Base-by-base conservation (phyloP, 2,329 filamentous ascomycete genomes). In the Rutstroemia sydowiana region DNA sequence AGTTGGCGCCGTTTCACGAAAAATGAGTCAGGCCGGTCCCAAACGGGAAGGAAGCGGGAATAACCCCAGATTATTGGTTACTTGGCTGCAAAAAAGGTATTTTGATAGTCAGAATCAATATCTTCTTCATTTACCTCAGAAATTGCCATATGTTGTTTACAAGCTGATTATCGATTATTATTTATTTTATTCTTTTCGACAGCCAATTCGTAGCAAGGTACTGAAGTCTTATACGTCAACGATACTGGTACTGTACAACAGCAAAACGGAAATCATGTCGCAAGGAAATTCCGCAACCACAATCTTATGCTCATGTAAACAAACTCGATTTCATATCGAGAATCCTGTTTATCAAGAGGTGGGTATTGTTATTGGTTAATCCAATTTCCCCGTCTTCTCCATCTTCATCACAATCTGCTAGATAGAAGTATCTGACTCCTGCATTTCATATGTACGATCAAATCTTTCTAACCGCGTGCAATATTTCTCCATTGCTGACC, bases 251-350 rank as follows among this genome's bases (percentile, higher is more conserved):
- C 8, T 21, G 9, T 2, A 39, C 16, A 40, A 20, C 13, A 20
- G 11, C n/a, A 16, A 18, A 41, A 11, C 18, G 11, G 31, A 45
- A 36, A 49, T 45, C 39, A 32, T 14, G 23, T 42, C 46, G 30
- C 45, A 43, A 39, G 59, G 58, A 41, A 60, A 63, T 56, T 54
- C 57, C 30, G 57, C 60, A 30, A 56, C 57, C 13, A 61, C 61
- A 1, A 66, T 65, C 5, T 43, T 66, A 14, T 57, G 56, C 20
- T 63, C 63, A 7, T 64, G 61, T 45, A 66, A 66, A 48, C 64
- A 66, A 47, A 66, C 65, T 4, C 54, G 65, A 43, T 66, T 66
- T 31, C 57, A 66, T 37, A 66, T 66, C 11, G 57, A 64, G 34
- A 62, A 58, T 46, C 64, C 64, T 2, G 61, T 63, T 6, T 63